phyloP scores from a whole-genome alignment of 352 stramenopile species.

The Pythium utonaiense region DNA sequence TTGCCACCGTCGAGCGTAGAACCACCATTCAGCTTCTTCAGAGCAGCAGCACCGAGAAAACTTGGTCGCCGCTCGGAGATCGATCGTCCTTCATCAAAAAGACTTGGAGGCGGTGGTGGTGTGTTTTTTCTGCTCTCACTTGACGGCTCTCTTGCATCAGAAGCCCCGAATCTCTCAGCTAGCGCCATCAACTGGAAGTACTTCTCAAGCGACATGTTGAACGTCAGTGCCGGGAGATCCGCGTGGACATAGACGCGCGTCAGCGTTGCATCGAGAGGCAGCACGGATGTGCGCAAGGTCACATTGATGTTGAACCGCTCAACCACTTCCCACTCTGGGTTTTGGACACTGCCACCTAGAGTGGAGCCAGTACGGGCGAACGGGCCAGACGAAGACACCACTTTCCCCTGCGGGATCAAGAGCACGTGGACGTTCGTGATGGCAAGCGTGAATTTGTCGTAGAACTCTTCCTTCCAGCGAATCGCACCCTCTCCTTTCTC shows the following conservation, averaged over 20 bases:
- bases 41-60: conserved; percentile 45
- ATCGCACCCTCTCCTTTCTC: conserved; percentile 80
- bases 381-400: background rate
- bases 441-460: conserved; percentile 86
- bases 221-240: conserved; percentile 75
- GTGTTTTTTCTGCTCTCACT: background rate
- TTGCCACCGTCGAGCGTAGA: conserved; percentile 21
- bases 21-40: conserved; percentile 54
- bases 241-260: conserved; percentile 81
- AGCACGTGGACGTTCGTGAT: conserved; percentile 83
- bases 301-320: conserved; percentile 88
- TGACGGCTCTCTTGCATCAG: background rate
- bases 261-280: conserved; percentile 80
- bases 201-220: conserved; percentile 84
- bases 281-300: conserved; percentile 76
- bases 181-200: conserved; percentile 71
- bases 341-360: conserved; percentile 19
- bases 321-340: conserved; percentile 73
- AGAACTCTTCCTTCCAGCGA: conserved; percentile 90
- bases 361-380: conserved; percentile 4
- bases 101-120: conserved; percentile 5
- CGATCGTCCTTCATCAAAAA: conserved; percentile 26
- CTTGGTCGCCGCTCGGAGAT: conserved; percentile 24
- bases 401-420: conserved; percentile 61
- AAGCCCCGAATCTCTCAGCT: conserved; percentile 47